phyloP scores from a whole-genome alignment of 2,329 filamentous ascomycete species.

The Diaporthe batatas region DNA sequence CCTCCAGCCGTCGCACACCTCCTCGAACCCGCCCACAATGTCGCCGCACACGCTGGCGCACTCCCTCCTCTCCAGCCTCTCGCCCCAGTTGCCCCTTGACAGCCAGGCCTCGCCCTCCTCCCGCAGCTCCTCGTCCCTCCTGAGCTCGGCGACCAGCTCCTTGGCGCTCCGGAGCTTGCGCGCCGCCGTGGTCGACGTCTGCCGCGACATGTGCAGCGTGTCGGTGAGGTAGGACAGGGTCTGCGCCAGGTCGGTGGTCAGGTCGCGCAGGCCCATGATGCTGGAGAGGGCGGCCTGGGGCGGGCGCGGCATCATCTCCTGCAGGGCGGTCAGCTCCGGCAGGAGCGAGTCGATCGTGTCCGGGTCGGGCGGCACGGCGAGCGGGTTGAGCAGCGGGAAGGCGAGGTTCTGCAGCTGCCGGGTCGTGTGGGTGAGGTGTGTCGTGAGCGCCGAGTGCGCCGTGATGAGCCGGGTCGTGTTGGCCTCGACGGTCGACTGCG shows the following conservation, averaged over 20 bases:
- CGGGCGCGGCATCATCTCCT: conserved; percentile 75
- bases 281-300: conserved; percentile 74
- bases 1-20: conserved; percentile 88
- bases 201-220: conserved; percentile 92
- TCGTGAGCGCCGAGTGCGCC: conserved; percentile 79
- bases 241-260: conserved; percentile 80
- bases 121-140: conserved; percentile 82
- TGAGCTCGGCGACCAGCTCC: conserved; percentile 88
- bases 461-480: conserved; percentile 81
- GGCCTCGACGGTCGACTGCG: conserved; percentile 79
- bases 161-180: conserved; percentile 84
- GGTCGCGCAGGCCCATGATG: conserved; percentile 75
- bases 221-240: conserved; percentile 90
- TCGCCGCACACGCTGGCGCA: conserved; percentile 87
- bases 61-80: conserved; percentile 80
- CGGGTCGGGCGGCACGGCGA: conserved; percentile 72
- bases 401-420: conserved; percentile 80
- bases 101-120: conserved; percentile 89
- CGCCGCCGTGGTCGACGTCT: conserved; percentile 85
- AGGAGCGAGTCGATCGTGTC: conserved; percentile 78
- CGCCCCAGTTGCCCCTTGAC: conserved; percentile 84
- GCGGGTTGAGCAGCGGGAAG: conserved; percentile 77
- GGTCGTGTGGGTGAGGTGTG: conserved; percentile 81
- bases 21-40: conserved; percentile 92
- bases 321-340: conserved; percentile 74